Evolutionary conservation across 768 basidiomycete genomes (phyloP).

Genomic region (Amanita subjunquillea): DNA sequence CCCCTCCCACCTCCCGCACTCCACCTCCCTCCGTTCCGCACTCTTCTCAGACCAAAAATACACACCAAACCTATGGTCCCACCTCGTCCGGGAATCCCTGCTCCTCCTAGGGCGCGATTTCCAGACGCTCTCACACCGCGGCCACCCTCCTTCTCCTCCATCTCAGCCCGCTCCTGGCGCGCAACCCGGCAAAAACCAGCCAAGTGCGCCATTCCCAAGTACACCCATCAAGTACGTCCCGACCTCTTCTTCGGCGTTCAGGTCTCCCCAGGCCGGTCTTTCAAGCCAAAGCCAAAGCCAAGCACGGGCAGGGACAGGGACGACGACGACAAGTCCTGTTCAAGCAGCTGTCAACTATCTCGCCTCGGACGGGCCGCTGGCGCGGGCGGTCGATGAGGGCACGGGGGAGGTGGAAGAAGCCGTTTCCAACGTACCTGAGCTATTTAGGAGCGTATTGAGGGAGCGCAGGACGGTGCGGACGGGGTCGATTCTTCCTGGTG

Average conservation of each 20-base stretch:
- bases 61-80: constrained; percentile 52
- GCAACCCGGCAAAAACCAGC: background rate
- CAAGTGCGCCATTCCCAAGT: constrained; percentile 17
- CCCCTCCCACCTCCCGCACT: constrained; percentile 27
- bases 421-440: constrained; percentile 19
- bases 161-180: background rate
- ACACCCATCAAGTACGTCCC: constrained; percentile 25
- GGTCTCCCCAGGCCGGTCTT: background rate
- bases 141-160: constrained; percentile 25
- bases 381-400: constrained; percentile 38
- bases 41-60: constrained; percentile 65
- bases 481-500: constrained; percentile 14
- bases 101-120: constrained; percentile 60
- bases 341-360: constrained; percentile 43
- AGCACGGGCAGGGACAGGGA: too few relatives aligned
- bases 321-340: constrained; percentile 29
- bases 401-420: constrained; percentile 25
- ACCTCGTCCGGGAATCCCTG: constrained; percentile 47
- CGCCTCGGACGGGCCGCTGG: constrained; percentile 48
- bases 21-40: constrained; percentile 34
- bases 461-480: constrained; percentile 9
- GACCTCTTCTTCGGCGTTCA: background rate
- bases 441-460: constrained; percentile 25
- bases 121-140: constrained; percentile 51
- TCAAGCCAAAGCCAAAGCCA: background rate